A percentile compares a stretch with the other conserved stretches of the same genome.
Evolutionary conservation across 352 stramenopile species (phyloP).

Genomic region (Phytophthora colocasiae): DNA sequence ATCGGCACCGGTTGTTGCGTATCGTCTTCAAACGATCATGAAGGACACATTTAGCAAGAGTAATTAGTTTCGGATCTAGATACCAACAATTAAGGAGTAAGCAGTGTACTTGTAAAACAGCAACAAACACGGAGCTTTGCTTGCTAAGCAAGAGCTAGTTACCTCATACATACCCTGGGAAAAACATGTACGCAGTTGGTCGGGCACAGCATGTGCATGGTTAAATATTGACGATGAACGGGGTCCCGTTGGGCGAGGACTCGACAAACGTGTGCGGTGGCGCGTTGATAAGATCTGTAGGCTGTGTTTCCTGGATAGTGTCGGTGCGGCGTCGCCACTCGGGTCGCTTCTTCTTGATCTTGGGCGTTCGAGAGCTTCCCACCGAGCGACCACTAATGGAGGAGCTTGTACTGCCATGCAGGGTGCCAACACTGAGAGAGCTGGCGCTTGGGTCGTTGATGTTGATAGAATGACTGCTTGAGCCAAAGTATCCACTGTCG

Average conservation of each 20-base stretch:
- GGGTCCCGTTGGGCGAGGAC: conserved; percentile 59
- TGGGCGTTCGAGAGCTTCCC: conserved; percentile 24
- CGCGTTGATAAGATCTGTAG: conserved; percentile 38
- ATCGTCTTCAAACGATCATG: too few relatives aligned
- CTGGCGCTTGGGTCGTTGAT: conserved; percentile 25
- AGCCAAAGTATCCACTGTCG: conserved; percentile 34
- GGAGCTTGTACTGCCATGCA: conserved; percentile 35
- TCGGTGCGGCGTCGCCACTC: conserved; percentile 50
- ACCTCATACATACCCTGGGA: conserved; percentile 26
- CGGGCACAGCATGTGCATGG: conserved; percentile 15
- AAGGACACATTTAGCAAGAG: too few relatives aligned
- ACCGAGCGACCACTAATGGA: conserved; percentile 24
- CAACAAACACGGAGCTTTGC: conserved; percentile 33
- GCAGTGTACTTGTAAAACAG: conserved; percentile 32
- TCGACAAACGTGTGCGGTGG: conserved; percentile 46
- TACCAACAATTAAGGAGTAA: conserved; percentile 12
- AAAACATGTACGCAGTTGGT: not conserved
- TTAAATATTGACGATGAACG: conserved; percentile 74
- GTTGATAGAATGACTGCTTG: conserved; percentile 20
- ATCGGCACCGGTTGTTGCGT: too few relatives aligned
- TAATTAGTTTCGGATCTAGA: not conserved
- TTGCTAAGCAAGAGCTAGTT: conserved; percentile 20
- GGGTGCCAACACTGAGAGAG: conserved; percentile 23
- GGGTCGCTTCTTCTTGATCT: conserved; percentile 44
- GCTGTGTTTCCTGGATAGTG: conserved; percentile 48